These are phyloP conservation scores for Nakataea oryzae DNA, from an alignment of 2,329 filamentous ascomycete species.

Conservation along the genomic window DNA sequence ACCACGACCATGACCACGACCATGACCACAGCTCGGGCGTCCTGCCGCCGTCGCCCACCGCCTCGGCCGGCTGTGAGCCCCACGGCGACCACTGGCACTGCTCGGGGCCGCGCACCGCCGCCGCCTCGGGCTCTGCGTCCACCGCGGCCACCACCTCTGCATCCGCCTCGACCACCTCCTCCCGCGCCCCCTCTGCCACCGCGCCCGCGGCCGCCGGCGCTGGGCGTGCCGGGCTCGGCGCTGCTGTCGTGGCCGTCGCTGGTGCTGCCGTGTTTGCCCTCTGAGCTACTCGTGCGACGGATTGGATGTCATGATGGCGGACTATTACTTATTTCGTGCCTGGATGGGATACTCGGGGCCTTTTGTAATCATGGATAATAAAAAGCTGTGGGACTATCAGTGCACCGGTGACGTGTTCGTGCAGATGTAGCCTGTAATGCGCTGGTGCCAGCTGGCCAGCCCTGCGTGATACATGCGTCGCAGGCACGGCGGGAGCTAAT, in stretches of 20 bases:
- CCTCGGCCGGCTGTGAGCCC: constrained; percentile 22
- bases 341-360: not conserved
- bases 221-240: not conserved
- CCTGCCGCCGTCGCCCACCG: constrained; percentile 20
- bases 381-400: too few relatives aligned
- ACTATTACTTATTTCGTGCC: not conserved
- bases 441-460: too few relatives aligned
- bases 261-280: not conserved
- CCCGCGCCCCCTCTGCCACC: not conserved
- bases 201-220: not conserved
- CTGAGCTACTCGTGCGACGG: not conserved
- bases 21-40: constrained; percentile 6
- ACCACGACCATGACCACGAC: not conserved
- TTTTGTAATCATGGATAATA: too few relatives aligned
- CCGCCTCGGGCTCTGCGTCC: not conserved
- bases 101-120: constrained; percentile 3
- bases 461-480: too few relatives aligned
- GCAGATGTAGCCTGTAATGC: too few relatives aligned
- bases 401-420: too few relatives aligned
- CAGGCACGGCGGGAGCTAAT: too few relatives aligned
- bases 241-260: not conserved
- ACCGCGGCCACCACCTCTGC: not conserved
- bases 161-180: not conserved
- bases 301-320: too few relatives aligned
- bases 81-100: constrained; percentile 27